Base-by-base conservation (phyloP, 2,329 filamentous ascomycete species). In the Xylaria polymorpha region DNA sequence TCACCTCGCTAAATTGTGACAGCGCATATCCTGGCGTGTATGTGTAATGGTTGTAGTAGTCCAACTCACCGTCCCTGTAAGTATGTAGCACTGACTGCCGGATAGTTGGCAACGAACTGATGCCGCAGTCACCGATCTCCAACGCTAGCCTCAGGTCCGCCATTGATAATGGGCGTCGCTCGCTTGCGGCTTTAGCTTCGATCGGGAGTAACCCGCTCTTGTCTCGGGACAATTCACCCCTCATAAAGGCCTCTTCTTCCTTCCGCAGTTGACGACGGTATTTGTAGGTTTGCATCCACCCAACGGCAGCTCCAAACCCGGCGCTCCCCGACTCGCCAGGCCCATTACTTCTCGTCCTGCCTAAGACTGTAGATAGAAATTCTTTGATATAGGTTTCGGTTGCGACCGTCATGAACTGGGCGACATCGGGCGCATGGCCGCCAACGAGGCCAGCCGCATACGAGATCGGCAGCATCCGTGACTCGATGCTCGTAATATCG, bases 171-270 rank as follows among this genome's bases (percentile, higher is more conserved):
- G 92, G 89, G 6, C 90, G 87, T 46, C 94, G 86, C 74, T 91
- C 89, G 64, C 88, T 88, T 18, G 92, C 90, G 62, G 91, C 91
- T 77, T 92, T 94, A 3, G 92, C 88, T 80, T 98, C 94, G 43
- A 94, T 83, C 0, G 94, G 95, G 6, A 98, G 82, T 35, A 97
- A 81, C 1, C 94, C 94, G 57, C 88, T 91, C 68, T 92, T 91
- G 67, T 94, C 92, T 73, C 93, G 87, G 20, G 87, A 84, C 1
- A 97, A 79, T 74, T 94, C 92, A 4, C 94, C 94, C n/a, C 89
- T 85, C 48, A 89, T 86, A 32, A 88, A 90, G 0, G 89, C 87
- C 51, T 91, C 87, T 77, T 97, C 94, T 79, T 98, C 94, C 56
- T 85, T 84, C 64, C 89, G 88, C 12, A 97, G 85, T 77, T 93